Evolutionary conservation across 2,329 filamentous ascomycete genomes (phyloP).

Genomic region (Colletotrichum neosansevieriae): DNA sequence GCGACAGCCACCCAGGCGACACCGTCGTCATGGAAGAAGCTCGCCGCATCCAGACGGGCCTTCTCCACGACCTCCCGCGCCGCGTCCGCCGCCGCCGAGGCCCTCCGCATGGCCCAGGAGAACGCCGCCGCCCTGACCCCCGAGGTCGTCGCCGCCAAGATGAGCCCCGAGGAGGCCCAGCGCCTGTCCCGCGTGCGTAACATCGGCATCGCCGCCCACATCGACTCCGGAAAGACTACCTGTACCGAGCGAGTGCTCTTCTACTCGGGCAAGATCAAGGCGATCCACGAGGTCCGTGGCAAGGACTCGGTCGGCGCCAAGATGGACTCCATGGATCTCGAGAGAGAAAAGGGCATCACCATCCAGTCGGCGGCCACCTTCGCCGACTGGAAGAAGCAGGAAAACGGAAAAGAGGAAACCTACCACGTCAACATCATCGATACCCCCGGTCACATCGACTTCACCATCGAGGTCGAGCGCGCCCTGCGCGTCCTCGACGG

Average conservation of each 20-base stretch:
- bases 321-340: slow-evolving; percentile 99
- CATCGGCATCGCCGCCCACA: slow-evolving; percentile 98
- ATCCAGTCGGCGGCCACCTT: slow-evolving; percentile 99
- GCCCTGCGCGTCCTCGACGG: slow-evolving; percentile 95
- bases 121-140: slow-evolving; percentile 64
- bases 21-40: slow-evolving; percentile 29
- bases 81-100: slow-evolving; percentile 53
- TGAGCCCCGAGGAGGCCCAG: slow-evolving; percentile 82
- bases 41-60: slow-evolving; percentile 43
- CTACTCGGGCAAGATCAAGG: slow-evolving; percentile 96
- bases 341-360: slow-evolving; percentile 98
- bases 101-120: slow-evolving; percentile 66
- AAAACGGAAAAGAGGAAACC: slow-evolving; percentile 85
- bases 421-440: slow-evolving; percentile 99
- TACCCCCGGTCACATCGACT: slow-evolving; percentile 98
- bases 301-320: slow-evolving; percentile 97
- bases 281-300: slow-evolving; percentile 96
- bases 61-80: slow-evolving; percentile 51
- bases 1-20: slow-evolving; percentile 17
- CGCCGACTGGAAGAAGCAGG: slow-evolving; percentile 94
- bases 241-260: slow-evolving; percentile 96
- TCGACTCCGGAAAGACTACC: slow-evolving; percentile 98
- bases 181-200: slow-evolving; percentile 88
- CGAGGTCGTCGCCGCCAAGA: slow-evolving; percentile 78
- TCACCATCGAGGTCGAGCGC: slow-evolving; percentile 98